Conservation (phyloP, 495 filamentous ascomycete species). For the Aspergillus heteromorphus region DNA sequence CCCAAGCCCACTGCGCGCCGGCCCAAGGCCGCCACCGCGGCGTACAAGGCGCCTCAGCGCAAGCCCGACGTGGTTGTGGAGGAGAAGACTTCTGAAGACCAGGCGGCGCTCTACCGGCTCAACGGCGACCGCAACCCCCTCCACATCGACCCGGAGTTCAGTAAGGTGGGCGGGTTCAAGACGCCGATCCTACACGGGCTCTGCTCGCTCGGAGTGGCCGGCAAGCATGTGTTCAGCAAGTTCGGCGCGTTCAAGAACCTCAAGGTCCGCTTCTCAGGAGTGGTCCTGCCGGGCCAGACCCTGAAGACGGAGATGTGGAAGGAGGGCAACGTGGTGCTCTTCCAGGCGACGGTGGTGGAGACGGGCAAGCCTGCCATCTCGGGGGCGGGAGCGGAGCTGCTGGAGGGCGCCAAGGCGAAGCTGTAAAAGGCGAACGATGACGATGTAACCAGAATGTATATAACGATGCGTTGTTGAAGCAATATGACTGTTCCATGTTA, state of each 20-base stretch:
- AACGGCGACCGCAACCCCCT: slow-evolving; percentile 92
- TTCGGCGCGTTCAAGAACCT: slow-evolving; percentile 87
- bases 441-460: slow-evolving; percentile 18
- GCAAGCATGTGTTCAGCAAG: slow-evolving; percentile 80
- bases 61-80: slow-evolving; percentile 76
- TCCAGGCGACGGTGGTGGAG: slow-evolving; percentile 92
- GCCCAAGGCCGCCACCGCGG: slow-evolving; percentile 70
- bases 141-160: slow-evolving; percentile 92
- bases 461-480: slow-evolving; percentile 4
- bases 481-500: too few relatives aligned
- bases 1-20: slow-evolving; percentile 62
- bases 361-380: slow-evolving; percentile 91
- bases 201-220: slow-evolving; percentile 89
- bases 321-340: slow-evolving; percentile 80
- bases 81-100: slow-evolving; percentile 86
- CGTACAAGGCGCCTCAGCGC: slow-evolving; percentile 73
- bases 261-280: slow-evolving; percentile 93
- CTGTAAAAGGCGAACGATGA: slow-evolving; percentile 42
- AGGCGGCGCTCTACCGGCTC: slow-evolving; percentile 91
- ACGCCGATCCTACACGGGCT: slow-evolving; percentile 90
- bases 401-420: slow-evolving; percentile 54
- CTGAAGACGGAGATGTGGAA: slow-evolving; percentile 98
- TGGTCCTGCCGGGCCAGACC: slow-evolving; percentile 89
- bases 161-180: slow-evolving; percentile 94
- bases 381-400: slow-evolving; percentile 80